Base-by-base conservation (phyloP, 2,329 filamentous ascomycete genomes). In the Achaetomium macrosporum region DNA sequence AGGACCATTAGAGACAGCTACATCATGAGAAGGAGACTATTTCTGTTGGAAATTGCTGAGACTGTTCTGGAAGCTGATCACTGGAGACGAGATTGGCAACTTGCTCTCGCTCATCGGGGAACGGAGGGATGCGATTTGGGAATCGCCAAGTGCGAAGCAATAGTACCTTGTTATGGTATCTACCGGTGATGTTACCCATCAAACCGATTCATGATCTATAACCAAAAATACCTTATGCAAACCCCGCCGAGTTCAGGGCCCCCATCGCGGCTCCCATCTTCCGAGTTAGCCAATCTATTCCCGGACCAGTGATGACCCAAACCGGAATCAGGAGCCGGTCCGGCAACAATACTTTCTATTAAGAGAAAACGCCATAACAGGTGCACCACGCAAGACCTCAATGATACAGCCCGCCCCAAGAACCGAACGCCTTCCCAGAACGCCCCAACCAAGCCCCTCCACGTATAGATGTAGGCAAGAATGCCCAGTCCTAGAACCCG, bases 1-100 rank as follows among this genome's bases (percentile, higher is more conserved):
- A 68, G 87, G 87, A 4, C 87, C 87, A 12, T 73, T 71, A 44
- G 65, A 59, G 17, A 61, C 63, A 42, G 61, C 64, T 13, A 56
- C 61, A 29, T 64, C 58, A 56, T 59, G 50, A 59, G 16, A 10
- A n/a, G n/a, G 42, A 35, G 42, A 17, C 3, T 3, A 13, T 5
- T 5, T 3, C 4, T 16, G n/a, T 5, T 11, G 4, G 33, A 11
- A 6, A 35, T 9, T 3, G 33, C 33, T 35, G 33, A 9, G 10
- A 35, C 4, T 12, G 33, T 12, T 15, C 5, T 35, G 33, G 33
- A 12, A 25, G 11, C 15, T 37, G 35, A n/a, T 37, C 12, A 2
- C 7, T 16, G 9, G 35, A 37, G n/a, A 15, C 11, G 33, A 12
- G 33, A 11, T 9, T 5, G 33, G 4, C 33, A 35, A 9, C 33